phyloP scores from a whole-genome alignment of 176 grass and related monocot species.

The Calamus simplicifolius region DNA sequence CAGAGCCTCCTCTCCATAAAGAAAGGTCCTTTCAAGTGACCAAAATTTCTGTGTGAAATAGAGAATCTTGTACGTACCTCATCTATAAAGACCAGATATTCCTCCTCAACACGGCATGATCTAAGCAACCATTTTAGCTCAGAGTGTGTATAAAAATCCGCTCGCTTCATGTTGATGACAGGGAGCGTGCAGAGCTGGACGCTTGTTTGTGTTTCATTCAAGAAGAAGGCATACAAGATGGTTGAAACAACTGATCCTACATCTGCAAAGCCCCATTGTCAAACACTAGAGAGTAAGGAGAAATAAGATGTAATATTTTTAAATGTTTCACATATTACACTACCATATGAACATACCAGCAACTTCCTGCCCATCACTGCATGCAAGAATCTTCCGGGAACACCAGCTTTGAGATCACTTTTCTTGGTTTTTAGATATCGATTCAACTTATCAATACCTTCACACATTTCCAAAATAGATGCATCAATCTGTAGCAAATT shows the following conservation, averaged over 20 bases:
- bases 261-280: conserved; percentile 1
- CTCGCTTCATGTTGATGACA: conserved; percentile 5
- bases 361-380: conserved; percentile 8
- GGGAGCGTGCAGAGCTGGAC: conserved; percentile 4
- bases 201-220: conserved; percentile 7
- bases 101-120: conserved; percentile 15
- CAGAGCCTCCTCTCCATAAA: too few relatives aligned
- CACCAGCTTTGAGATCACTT: conserved; percentile 3
- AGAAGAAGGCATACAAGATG: conserved; percentile 10
- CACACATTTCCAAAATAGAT: conserved; percentile 1
- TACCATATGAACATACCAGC: conserved; percentile 6
- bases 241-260: conserved; percentile 17
- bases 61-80: conserved; percentile 2
- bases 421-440: conserved; percentile 4
- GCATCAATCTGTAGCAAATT: background rate
- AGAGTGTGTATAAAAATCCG: conserved; percentile 1
- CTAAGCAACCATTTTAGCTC: conserved; percentile 21
- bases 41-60: too few relatives aligned
- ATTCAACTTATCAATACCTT: conserved; percentile 14
- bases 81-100: conserved; percentile 11
- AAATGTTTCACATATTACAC: too few relatives aligned
- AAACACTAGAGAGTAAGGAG: too few relatives aligned
- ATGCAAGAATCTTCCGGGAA: conserved; percentile 15
- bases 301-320: too few relatives aligned
- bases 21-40: too few relatives aligned